Evolutionary conservation across 2,329 filamentous ascomycete species (phyloP), one percentile per base, ranked within the genome.

Genomic region (Claviceps sp.): DNA sequence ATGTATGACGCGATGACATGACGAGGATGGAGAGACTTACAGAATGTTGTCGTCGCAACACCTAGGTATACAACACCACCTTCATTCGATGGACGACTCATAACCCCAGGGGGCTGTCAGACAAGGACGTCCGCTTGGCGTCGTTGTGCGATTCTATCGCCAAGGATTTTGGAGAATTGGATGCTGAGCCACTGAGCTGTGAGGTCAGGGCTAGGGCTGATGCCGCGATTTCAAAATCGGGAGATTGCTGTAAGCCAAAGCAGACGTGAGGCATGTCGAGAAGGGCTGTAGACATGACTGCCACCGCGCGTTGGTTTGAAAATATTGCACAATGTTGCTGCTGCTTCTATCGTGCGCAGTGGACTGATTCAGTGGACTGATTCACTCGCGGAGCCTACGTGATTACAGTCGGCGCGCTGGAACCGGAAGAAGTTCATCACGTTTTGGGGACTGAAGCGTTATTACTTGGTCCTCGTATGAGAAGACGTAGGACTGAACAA

Each of bases 1-100:
- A 11, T 30, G 26, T 3, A 11, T 34, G 30, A 30, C 9, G 9
- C 20, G 18, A 22, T 43, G 41, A 11, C 11, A 26, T 45, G 22
- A n/a, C 16, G 5, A 30, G 16, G 24, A 30, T 34, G 24, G 44
- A 46, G 4, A 34, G n/a, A 13, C 45, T 38, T 36, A 48, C 34
- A n/a, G 20, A 43, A 45, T 36, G 18, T 44, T 34, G 1, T 18
- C 16, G 20, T 44, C 13, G 14, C 22, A 24, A 20, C 2, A 5
- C 8, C 14, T 47, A 84, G 81, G 76, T 85, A 8, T 88, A 84
- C 67, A 87, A 85, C 62, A 82, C 77, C 5, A 78, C 79, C 0
- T 81, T 81, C 58, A 79, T 89, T 55, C 77, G 82, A 48, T 88
- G 84, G 85, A 87, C 83, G 8, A 88, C 84, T 1, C 85, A 88